These are phyloP conservation scores for Mycena leptocephala DNA, from an alignment of 768 basidiomycete species.

Conservation along the genomic window DNA sequence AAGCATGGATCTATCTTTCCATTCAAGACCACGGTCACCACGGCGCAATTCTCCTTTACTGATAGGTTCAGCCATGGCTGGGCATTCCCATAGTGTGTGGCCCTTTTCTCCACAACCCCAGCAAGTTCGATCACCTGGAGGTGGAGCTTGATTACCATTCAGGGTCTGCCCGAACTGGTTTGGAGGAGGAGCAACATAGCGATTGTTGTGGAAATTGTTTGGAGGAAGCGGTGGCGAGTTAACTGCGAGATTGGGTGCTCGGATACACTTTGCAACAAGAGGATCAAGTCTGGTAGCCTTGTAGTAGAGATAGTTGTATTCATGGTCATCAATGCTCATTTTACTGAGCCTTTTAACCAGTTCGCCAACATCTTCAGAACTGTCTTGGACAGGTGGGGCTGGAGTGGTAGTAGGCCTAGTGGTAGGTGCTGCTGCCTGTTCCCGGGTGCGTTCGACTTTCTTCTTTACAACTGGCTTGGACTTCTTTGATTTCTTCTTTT, in stretches of 20 bases:
- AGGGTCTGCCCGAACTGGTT: background rate
- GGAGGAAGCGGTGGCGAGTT: background rate
- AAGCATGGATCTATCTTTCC: slow-evolving; percentile 1
- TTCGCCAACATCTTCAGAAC: background rate
- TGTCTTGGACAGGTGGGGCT: background rate
- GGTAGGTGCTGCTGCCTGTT: no score
- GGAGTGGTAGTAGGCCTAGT: no score
- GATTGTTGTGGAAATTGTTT: slow-evolving; percentile 1
- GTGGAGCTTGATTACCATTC: background rate
- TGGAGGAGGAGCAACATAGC: background rate
- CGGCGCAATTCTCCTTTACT: background rate
- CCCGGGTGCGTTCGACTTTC: background rate
- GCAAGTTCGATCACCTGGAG: background rate
- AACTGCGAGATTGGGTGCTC: background rate
- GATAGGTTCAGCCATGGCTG: slow-evolving; percentile 3
- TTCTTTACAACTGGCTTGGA: background rate
- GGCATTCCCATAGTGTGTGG: background rate
- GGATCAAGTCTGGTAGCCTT: slow-evolving; percentile 12
- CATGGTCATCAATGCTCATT: slow-evolving; percentile 5
- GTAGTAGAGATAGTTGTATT: slow-evolving; percentile 16
- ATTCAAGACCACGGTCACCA: slow-evolving; percentile 11
- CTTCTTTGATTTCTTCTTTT: background rate
- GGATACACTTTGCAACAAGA: background rate
- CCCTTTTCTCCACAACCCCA: background rate
- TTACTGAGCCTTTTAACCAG: slow-evolving; percentile 4